phyloP scores from a whole-genome alignment of 371 early-diverging fungal species.

The Coemansia sp. region DNA sequence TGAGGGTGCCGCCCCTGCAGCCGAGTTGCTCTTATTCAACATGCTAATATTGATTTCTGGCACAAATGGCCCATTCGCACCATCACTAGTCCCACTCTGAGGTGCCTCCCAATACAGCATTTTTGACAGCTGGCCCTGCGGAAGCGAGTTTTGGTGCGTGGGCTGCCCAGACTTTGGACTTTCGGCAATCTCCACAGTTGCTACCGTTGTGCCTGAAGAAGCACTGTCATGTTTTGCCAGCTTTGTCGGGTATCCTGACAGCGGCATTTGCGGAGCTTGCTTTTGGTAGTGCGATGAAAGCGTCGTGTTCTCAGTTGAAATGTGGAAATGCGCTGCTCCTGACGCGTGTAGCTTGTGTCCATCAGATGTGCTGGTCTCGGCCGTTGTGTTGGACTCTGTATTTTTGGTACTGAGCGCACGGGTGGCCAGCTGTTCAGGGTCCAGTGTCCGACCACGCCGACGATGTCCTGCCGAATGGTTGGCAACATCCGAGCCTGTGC shows the following conservation, averaged over 20 bases:
- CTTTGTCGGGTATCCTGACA: constrained; percentile 4
- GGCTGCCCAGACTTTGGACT: constrained; percentile 17
- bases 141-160: background rate
- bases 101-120: constrained; percentile 31
- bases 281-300: constrained; percentile 15
- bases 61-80: constrained; percentile 6
- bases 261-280: background rate
- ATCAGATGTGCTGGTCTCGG: background rate
- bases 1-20: background rate
- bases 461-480: constrained; percentile 11
- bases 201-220: constrained; percentile 31
- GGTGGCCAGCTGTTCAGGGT: constrained; percentile 24
- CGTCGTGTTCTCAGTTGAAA: constrained; percentile 15
- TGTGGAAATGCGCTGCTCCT: constrained; percentile 25
- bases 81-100: background rate
- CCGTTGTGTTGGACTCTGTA: background rate
- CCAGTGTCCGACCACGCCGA: constrained; percentile 43
- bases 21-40: background rate
- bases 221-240: constrained; percentile 26
- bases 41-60: background rate
- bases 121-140: constrained; percentile 35
- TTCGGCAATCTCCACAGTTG: constrained; percentile 31
- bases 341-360: constrained; percentile 8
- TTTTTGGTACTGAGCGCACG: constrained; percentile 8
- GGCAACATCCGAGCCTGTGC: constrained; percentile 2